Evolutionary conservation across 2,329 filamentous ascomycete species (phyloP).

Genomic region (Simplicillium aogashimaense): DNA sequence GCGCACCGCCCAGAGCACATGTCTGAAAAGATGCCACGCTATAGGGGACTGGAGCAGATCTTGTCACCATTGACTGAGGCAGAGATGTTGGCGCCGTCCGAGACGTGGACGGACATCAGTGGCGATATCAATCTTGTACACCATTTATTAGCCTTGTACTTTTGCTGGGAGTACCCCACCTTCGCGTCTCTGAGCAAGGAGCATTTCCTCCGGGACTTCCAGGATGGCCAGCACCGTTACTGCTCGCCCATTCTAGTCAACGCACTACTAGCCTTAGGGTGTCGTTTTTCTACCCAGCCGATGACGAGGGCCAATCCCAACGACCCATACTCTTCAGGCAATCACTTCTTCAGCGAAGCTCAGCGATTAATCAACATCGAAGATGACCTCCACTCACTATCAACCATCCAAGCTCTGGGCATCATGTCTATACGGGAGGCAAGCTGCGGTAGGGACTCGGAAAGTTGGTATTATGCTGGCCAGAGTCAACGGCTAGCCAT

Average conservation of each 20-base stretch:
- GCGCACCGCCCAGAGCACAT: slow-evolving; percentile 23
- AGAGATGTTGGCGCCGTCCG: slow-evolving; percentile 29
- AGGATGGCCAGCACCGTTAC: slow-evolving; percentile 48
- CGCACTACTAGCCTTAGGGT: slow-evolving; percentile 54
- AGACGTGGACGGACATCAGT: slow-evolving; percentile 53
- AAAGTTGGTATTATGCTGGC: slow-evolving; percentile 63
- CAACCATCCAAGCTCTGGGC: slow-evolving; percentile 64
- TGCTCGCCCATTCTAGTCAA: slow-evolving; percentile 61
- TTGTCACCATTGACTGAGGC: slow-evolving; percentile 34
- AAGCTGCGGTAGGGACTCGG: slow-evolving; percentile 61
- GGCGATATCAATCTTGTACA: slow-evolving; percentile 47
- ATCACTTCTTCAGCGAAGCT: slow-evolving; percentile 66
- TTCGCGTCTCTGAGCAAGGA: slow-evolving; percentile 65
- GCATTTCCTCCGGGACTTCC: slow-evolving; percentile 58
- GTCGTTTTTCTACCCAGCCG: slow-evolving; percentile 57
- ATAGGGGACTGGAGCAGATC: slow-evolving; percentile 35
- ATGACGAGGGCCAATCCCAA: slow-evolving; percentile 52
- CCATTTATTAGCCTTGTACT: slow-evolving; percentile 57
- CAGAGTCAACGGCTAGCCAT: slow-evolving; percentile 63
- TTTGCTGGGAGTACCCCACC: slow-evolving; percentile 68
- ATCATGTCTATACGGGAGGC: slow-evolving; percentile 69
- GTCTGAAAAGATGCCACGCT: slow-evolving; percentile 21
- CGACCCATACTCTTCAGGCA: slow-evolving; percentile 56
- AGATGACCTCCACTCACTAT: slow-evolving; percentile 50
- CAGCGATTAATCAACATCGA: slow-evolving; percentile 49